A percentile compares a stretch with the other conserved stretches of the same genome.
phyloP scores from a whole-genome alignment of 768 basidiomycete genomes.

The Astraeus odoratus region DNA sequence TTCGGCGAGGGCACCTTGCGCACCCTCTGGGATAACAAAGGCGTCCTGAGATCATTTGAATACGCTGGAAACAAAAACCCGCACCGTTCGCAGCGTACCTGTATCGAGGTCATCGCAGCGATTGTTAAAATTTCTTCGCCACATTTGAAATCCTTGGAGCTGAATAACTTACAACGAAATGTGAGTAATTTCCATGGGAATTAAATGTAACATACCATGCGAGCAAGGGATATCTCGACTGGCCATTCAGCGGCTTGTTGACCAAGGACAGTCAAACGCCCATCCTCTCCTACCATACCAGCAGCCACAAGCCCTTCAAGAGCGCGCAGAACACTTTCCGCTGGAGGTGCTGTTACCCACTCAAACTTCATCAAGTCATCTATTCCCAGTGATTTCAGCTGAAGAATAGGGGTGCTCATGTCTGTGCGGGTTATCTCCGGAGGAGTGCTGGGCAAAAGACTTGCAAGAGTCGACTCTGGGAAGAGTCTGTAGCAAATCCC shows the following conservation, averaged over 20 bases:
- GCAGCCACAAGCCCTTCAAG: constrained; percentile 75
- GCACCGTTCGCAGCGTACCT: constrained; percentile 40
- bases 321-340: constrained; percentile 77
- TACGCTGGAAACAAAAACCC: neutral
- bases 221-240: constrained; percentile 87
- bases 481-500: constrained; percentile 94
- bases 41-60: constrained; percentile 53
- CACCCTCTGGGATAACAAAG: constrained; percentile 84
- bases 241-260: constrained; percentile 91
- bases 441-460: constrained; percentile 62
- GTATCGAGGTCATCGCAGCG: constrained; percentile 90
- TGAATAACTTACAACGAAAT: constrained; percentile 56
- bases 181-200: constrained; percentile 1
- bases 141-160: constrained; percentile 78
- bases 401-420: constrained; percentile 85
- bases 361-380: constrained; percentile 96
- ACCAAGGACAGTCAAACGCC: constrained; percentile 69
- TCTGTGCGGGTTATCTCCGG: constrained; percentile 92
- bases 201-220: constrained; percentile 58
- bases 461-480: constrained; percentile 51
- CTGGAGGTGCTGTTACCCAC: constrained; percentile 86
- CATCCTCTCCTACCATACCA: constrained; percentile 80
- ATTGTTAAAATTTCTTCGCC: constrained; percentile 96
- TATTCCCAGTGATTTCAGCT: constrained; percentile 91
- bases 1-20: constrained; percentile 80